A percentile compares a stretch with the other conserved stretches of the same genome.
Evolutionary conservation across 805 yeast genomes (phyloP).

Genomic region (Saccharomycopsis amapae): DNA sequence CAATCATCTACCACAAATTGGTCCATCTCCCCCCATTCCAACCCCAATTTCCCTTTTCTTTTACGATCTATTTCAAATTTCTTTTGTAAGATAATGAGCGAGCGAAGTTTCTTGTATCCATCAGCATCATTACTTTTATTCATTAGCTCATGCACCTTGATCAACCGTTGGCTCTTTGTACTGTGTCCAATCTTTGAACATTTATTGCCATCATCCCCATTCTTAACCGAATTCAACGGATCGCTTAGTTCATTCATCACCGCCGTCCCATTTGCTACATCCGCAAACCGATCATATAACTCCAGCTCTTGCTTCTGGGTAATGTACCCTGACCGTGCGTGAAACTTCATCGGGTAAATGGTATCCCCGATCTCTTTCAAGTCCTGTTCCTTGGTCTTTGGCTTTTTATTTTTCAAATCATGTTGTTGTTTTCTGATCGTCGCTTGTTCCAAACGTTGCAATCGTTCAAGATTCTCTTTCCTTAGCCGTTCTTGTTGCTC

Average conservation of each 20-base stretch:
- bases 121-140: background rate
- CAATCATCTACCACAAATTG: background rate
- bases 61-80: slow-evolving; percentile 3
- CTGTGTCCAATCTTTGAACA: background rate
- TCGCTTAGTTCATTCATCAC: background rate
- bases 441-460: background rate
- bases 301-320: slow-evolving; percentile 14
- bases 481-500: slow-evolving; percentile 1
- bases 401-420: background rate
- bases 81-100: slow-evolving; percentile 5
- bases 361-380: slow-evolving; percentile 5
- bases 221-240: background rate
- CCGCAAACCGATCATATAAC: background rate
- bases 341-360: slow-evolving; percentile 7
- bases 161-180: background rate
- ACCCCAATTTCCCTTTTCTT: too few species aligned
- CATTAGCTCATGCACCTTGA: slow-evolving; percentile 7
- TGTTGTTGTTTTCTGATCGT: background rate
- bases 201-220: background rate
- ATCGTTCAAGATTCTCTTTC: slow-evolving; percentile 1
- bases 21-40: too few species aligned
- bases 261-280: background rate
- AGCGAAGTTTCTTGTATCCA: slow-evolving; percentile 6
- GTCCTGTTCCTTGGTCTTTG: slow-evolving; percentile 3
- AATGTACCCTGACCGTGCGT: slow-evolving; percentile 13